Conservation (phyloP, 805 yeast species). For the Starmerella asiatica region DNA sequence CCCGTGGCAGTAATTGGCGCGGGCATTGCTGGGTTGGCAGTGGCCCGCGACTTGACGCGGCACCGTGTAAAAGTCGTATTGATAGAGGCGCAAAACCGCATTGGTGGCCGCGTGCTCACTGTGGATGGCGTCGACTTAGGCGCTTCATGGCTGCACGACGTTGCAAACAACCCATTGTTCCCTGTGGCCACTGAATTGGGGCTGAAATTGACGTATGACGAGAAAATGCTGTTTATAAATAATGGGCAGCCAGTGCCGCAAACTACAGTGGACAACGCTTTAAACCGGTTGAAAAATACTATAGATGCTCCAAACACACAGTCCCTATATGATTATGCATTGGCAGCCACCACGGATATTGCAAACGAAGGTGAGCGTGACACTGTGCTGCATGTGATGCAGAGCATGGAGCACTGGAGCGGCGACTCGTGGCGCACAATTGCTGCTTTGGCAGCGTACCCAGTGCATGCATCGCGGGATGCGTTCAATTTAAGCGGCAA, state of each 20-base stretch:
- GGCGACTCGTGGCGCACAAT: conserved; percentile 54
- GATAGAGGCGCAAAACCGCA: conserved; percentile 51
- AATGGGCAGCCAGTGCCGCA: not conserved
- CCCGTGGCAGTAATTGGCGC: conserved; percentile 58
- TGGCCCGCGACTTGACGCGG: conserved; percentile 42
- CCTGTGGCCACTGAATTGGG: conserved; percentile 31
- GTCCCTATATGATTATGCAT: conserved; percentile 3
- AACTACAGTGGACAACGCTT: conserved; percentile 1
- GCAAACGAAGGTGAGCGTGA: not conserved
- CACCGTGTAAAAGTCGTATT: conserved; percentile 37
- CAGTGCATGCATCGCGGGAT: conserved; percentile 34
- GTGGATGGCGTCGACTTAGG: conserved; percentile 49
- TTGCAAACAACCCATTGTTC: conserved; percentile 52
- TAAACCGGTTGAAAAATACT: not conserved
- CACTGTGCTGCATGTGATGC: not conserved
- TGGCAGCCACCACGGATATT: not conserved
- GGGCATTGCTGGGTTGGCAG: conserved; percentile 68
- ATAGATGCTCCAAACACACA: not conserved
- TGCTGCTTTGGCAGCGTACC: conserved; percentile 54
- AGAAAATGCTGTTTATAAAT: not conserved
- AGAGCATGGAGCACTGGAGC: conserved; percentile 57
- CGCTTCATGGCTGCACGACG: conserved; percentile 86
- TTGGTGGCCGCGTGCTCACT: conserved; percentile 49
- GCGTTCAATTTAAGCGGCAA: conserved; percentile 35
- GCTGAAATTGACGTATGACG: conserved; percentile 4